Conservation (phyloP, 768 basidiomycete species). For the Tricholoma saponaceum region DNA sequence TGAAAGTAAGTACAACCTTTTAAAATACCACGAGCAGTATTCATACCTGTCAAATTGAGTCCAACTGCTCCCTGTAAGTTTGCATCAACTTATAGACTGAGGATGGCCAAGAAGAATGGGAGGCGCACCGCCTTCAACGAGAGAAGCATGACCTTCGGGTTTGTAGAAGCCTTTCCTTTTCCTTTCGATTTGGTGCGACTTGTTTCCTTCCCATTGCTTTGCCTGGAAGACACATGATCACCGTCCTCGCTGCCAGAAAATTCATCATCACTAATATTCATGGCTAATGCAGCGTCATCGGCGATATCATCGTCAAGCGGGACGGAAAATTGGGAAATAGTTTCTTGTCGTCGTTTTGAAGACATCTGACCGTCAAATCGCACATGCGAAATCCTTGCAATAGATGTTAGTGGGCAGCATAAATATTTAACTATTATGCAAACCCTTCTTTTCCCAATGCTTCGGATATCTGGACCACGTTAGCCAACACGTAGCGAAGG, state of each 20-base stretch:
- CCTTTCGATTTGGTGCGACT: constrained; percentile 26
- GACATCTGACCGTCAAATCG: constrained; percentile 87
- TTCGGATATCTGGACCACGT: constrained; percentile 57
- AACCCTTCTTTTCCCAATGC: constrained; percentile 63
- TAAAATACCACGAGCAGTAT: background rate
- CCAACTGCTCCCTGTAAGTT: constrained; percentile 67
- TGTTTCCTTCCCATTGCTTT: constrained; percentile 10
- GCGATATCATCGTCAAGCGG: constrained; percentile 43
- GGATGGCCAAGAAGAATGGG: background rate
- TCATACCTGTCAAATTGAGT: constrained; percentile 67
- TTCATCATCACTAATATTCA: constrained; percentile 26
- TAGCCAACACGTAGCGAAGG: background rate
- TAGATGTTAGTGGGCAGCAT: background rate
- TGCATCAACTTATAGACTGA: background rate
- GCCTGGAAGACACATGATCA: constrained; percentile 8
- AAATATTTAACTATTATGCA: constrained; percentile 10
- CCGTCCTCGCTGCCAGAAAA: constrained; percentile 30
- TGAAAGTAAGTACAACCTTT: background rate
- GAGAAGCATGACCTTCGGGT: constrained; percentile 81
- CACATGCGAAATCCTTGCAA: constrained; percentile 62
- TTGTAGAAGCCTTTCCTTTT: constrained; percentile 36
- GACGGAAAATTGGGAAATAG: constrained; percentile 69
- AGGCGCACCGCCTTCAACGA: constrained; percentile 67
- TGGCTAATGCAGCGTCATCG: constrained; percentile 24
- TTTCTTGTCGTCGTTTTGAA: constrained; percentile 73